A percentile compares a stretch with the other conserved stretches of the same genome.
Conservation (phyloP, 23 red algal species). For the Chondrus crispus region DNA sequence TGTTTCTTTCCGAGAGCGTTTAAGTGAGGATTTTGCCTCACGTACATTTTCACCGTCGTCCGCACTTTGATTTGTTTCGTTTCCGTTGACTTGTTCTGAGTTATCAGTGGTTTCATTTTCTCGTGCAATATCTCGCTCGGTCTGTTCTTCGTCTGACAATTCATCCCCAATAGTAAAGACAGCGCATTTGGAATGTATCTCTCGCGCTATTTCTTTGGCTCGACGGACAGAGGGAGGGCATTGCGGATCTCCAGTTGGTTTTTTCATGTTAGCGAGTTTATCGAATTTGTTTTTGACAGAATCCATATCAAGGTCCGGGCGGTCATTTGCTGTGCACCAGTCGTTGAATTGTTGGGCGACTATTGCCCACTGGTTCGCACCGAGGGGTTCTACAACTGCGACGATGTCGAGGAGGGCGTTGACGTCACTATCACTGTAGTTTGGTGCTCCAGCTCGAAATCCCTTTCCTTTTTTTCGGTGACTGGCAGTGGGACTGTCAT, state of each 20-base stretch:
- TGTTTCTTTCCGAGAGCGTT: not conserved
- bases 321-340: not conserved
- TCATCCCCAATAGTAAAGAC: constrained; percentile 11
- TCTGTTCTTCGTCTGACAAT: not conserved
- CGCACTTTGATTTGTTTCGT: not conserved
- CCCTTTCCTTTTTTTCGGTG: too few species aligned
- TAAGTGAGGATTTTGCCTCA: not conserved
- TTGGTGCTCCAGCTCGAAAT: not conserved
- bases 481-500: too few species aligned
- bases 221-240: not conserved
- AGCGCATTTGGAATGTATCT: not conserved
- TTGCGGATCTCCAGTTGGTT: not conserved
- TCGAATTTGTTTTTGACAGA: not conserved
- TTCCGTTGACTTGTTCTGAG: not conserved
- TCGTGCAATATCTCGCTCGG: not conserved
- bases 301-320: not conserved
- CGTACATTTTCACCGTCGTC: not conserved
- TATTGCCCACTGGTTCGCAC: not conserved
- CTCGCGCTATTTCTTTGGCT: not conserved
- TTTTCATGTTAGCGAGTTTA: not conserved
- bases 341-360: not conserved
- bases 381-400: not conserved
- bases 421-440: constrained; percentile 1
- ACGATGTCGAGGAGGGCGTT: not conserved
- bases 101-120: not conserved